Base-by-base conservation (phyloP, 208 protist species). In the Leishmania braziliensis region DNA sequence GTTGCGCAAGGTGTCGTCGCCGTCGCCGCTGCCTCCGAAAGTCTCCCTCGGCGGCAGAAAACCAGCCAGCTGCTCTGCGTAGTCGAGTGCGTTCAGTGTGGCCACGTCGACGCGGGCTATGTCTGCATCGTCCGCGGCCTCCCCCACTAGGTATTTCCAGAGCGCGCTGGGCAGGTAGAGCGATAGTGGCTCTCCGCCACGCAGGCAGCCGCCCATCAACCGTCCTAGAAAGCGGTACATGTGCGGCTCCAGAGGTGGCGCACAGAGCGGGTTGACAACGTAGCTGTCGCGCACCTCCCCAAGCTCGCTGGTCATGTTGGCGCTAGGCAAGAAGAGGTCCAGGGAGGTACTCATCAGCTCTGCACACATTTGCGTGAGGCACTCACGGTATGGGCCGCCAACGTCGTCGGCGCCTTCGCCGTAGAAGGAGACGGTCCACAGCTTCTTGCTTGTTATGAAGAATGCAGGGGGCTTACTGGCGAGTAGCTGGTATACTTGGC, bases 171-270 rank as follows among this genome's bases (percentile, higher is more conserved):
- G 91, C 46, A 99, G 86, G 81, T 97, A 97, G 48, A 99, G 86
- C 4, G 97, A 88, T 16, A 99, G 90, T 20, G 96, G 92, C 79
- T 98, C 92, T 3, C 91, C 86, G 12, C 92, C 91, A n/a, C 98
- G 95, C 73, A 99, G 84, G 79, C 96, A 98, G 16, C 98, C 93
- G n/a, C 94, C 98, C 92, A 99, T 97, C 58, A 99, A 84, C 80
- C 92, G 83, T 26, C 97, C 97, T 43, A 99, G 71, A 82, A 99
- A 99, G 76, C 90, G 87, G 87, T 97, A 98, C 93, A 98, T 96
- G 36, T 70, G 79, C 68, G 94, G 68, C 48, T 88, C 80, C 66
- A 92, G 84, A 26, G 86, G 85, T 16, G 84, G 82, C 6, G 80
- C 79, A 33, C 88, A 81, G 51, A 71, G 53, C n/a, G 93, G 90